Base-by-base conservation (phyloP, 2,329 filamentous ascomycete genomes). In the Aspergillus sergii region DNA sequence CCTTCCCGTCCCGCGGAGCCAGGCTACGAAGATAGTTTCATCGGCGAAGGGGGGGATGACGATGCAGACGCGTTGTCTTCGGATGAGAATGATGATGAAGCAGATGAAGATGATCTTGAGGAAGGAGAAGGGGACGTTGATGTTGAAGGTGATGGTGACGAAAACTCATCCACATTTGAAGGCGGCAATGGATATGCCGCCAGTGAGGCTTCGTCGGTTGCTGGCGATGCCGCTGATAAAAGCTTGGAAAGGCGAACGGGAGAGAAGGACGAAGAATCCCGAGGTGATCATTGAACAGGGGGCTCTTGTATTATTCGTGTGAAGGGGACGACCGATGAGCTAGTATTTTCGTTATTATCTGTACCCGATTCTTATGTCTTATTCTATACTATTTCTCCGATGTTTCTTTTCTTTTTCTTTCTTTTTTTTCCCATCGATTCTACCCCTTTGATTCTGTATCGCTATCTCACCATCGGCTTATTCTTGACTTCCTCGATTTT, bases 31-130 rank as follows among this genome's bases (percentile, higher is more conserved):
- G 71, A 73, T 30, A 73, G 71, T 34, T 72, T 69, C 59, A 63
- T 73, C 23, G 70, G 68, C 11, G 70, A 69, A 36, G 72, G 67
- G 11, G 72, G 70, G 14, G 73, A 76, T 43, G 69, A 70, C 12
- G 69, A 71, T 43, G 68, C 50, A 3, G 70, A 72, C 14, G 69
- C 58, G 16, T 60, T 71, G 34, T 75, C 70, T 10, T 75, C 75
- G 4, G 72, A 75, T 45, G 75, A 76, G 16, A 69, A 73, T 21
- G 69, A 67, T 36, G 71, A 72, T 19, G 67, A 69, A 11, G 66
- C 59, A 23, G 68, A 70, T 26, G 77, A 79, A 7, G 78, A 83
- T 16, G 71, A 72, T 46, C 71, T 75, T n/a, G 75, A 74, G 12
- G 73, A 76, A n/a, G 74, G 71, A 12, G 75, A 76, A 12, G 73